Percentiles rank a stretch among this genome's conserved stretches.
These are phyloP conservation scores for Tritrichomonas musculus DNA, from an alignment of 208 protist genomes.

Conservation along the genomic window DNA sequence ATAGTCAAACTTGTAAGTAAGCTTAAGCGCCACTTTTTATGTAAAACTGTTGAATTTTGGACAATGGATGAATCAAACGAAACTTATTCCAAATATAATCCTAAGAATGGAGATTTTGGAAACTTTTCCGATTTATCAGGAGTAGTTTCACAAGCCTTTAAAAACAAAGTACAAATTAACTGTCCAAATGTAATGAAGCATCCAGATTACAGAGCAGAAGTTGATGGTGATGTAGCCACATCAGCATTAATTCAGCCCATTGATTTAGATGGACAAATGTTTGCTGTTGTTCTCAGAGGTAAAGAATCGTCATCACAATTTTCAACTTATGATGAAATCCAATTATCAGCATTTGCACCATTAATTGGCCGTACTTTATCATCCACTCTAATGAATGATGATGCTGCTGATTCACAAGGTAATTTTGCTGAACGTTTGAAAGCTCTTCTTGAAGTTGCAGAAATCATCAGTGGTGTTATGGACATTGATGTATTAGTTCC, in stretches of 20 bases:
- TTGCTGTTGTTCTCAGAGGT: not conserved
- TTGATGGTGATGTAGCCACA: not conserved
- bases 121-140: too few relatives aligned
- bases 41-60: too few relatives aligned
- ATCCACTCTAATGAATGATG: not conserved
- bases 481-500: slow-evolving; percentile 34
- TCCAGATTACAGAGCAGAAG: not conserved
- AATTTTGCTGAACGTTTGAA: not conserved
- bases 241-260: not conserved
- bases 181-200: too few relatives aligned
- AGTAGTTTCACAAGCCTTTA: too few relatives aligned
- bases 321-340: not conserved
- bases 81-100: too few relatives aligned
- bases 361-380: not conserved
- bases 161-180: too few relatives aligned
- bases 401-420: not conserved
- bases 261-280: not conserved
- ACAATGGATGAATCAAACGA: too few relatives aligned
- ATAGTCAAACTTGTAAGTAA: too few relatives aligned
- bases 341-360: not conserved
- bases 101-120: too few relatives aligned
- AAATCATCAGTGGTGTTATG: not conserved
- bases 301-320: not conserved
- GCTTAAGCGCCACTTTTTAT: too few relatives aligned
- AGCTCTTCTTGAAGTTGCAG: slow-evolving; percentile 35